Base-by-base conservation (phyloP, 768 basidiomycete species). In the Podaxis sp. region DNA sequence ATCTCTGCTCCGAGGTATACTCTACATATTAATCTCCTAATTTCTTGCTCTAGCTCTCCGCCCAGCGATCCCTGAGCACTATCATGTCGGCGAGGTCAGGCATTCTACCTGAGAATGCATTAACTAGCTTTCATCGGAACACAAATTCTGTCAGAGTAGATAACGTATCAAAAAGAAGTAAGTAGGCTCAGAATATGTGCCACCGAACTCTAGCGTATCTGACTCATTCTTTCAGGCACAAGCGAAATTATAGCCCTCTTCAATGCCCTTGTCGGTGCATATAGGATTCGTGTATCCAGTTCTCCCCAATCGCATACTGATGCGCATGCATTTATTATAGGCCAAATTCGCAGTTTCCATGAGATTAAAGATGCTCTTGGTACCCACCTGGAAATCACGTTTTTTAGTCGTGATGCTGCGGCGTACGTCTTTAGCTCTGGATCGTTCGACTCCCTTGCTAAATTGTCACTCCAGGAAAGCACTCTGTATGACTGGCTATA, bases 401-500 rank as follows among this genome's bases (percentile, higher is more conserved):
- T 89, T 67, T 71, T 67, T 55, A 78, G 77, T 52, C 77, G 73
- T 4, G 85, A 87, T 63, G 74, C 79, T 13, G 81, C 82, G 54
- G 76, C 76, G 88, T 87, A 62, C 61, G 81, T 44, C 71, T 32
- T 50, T 48, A 51, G 11, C 25, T 35, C 9, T 53, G 11, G 5
- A 18, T 32, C 21, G 5, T 36, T 25, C 37, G 55, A 55, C 46
- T 42, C 61, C 57, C 18, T 48, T 35, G 42, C 63, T 44, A 50
- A 62, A 51, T 42, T 47, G 50, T 55, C 23, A 55, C 35, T 28
- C 9, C 57, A 90, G 88, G 59, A 88, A 88, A 72, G 84, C 87
- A 1, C 65, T 89, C 55, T 83, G 83, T 65, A 84, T 89, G 85
- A 81, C 82, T 27, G 84, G 86, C 47, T 87, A 85, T 67, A 80